Evolutionary conservation across 345 rosid species (phyloP).

Genomic region (thale cress (Arabidopsis thaliana)): DNA sequence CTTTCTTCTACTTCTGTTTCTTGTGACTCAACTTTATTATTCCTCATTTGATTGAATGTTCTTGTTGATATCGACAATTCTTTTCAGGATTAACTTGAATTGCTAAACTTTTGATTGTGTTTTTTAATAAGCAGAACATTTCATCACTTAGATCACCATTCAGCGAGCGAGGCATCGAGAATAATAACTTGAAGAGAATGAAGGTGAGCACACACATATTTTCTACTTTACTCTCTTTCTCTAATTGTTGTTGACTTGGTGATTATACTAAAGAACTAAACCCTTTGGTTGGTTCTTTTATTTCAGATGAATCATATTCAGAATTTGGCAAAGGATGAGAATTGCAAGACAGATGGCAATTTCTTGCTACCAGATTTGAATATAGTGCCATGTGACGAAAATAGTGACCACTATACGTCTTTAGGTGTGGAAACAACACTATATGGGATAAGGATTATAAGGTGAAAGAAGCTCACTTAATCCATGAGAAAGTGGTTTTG

Average conservation of each 20-base stretch:
- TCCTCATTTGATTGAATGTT: neutral
- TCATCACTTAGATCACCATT: constrained; percentile 53
- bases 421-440: constrained; percentile 42
- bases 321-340: constrained; percentile 26
- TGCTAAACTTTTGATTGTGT: constrained; percentile 56
- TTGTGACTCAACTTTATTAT: constrained; percentile 28
- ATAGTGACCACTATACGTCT: neutral
- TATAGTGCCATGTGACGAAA: constrained; percentile 65
- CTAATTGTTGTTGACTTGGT: constrained; percentile 2
- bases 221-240: neutral
- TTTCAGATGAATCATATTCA: constrained; percentile 18
- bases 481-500: constrained; percentile 20
- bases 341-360: constrained; percentile 8
- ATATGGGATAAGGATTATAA: constrained; percentile 47
- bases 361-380: constrained; percentile 82
- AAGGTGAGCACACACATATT: constrained; percentile 25
- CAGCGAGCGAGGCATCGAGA: constrained; percentile 31
- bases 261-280: constrained; percentile 4
- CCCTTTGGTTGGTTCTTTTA: neutral
- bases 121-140: constrained; percentile 50
- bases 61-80: neutral
- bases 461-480: constrained; percentile 29
- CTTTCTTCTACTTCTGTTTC: constrained; percentile 26
- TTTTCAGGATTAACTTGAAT: constrained; percentile 20
- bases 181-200: constrained; percentile 64